These are phyloP conservation scores for Dendrocalamus latiflorus DNA, from an alignment of 202 grass and related monocot species.

Conservation along the genomic window DNA sequence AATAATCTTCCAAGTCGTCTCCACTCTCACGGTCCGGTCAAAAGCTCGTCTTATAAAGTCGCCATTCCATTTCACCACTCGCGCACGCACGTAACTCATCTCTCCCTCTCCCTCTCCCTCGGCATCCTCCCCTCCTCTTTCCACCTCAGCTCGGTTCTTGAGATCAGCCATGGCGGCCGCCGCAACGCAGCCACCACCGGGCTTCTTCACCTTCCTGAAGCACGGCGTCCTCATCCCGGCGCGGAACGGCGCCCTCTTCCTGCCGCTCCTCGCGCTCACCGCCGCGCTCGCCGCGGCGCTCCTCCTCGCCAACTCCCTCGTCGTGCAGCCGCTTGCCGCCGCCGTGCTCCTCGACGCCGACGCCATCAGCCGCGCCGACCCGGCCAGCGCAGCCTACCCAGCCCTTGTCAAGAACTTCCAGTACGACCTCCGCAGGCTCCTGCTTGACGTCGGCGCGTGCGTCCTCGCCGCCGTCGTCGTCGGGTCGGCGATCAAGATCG, in stretches of 20 bases:
- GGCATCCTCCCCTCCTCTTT: too few relatives aligned
- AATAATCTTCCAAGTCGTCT: too few relatives aligned
- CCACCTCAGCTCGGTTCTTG: not conserved
- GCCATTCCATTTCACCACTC: not conserved
- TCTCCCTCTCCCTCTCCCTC: not conserved
- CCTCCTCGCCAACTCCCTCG: slow-evolving; percentile 37
- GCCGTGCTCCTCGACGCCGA: slow-evolving; percentile 19
- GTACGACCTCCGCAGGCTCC: not conserved
- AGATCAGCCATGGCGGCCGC: slow-evolving; percentile 5
- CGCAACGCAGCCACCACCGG: not conserved
- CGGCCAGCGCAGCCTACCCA: slow-evolving; percentile 26
- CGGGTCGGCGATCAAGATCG: slow-evolving; percentile 41
- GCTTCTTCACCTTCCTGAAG: slow-evolving; percentile 52
- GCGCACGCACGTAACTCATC: not conserved
- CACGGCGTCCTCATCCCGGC: slow-evolving; percentile 45
- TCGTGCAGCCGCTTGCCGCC: slow-evolving; percentile 39
- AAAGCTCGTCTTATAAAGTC: too few relatives aligned
- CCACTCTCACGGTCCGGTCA: too few relatives aligned
- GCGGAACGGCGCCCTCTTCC: slow-evolving; percentile 23
- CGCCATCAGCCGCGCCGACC: slow-evolving; percentile 38
- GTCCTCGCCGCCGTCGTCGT: slow-evolving; percentile 23
- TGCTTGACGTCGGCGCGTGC: slow-evolving; percentile 30
- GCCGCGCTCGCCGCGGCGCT: slow-evolving; percentile 28
- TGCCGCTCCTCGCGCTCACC: slow-evolving; percentile 42
- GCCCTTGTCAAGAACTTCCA: slow-evolving; percentile 3